Percentiles rank a stretch among this genome's conserved stretches.
Conservation (phyloP, 2,329 filamentous ascomycete genomes). For the Exserohilum turcica region DNA sequence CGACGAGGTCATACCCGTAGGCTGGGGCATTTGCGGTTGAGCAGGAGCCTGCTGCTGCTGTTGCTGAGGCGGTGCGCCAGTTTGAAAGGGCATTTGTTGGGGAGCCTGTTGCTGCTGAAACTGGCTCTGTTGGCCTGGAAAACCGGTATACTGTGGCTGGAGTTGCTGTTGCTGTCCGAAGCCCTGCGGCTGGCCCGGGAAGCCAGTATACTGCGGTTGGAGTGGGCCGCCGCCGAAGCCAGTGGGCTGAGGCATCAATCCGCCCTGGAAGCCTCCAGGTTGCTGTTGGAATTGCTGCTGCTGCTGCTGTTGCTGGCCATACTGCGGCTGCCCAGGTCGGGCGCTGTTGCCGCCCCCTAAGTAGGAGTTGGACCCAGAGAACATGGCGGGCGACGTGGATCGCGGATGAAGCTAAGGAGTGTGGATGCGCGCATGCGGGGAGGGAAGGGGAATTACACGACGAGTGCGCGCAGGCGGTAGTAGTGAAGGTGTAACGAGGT, state of each 20-base stretch:
- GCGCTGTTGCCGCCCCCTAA: constrained; percentile 78
- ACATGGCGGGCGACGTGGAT: constrained; percentile 65
- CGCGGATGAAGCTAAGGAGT: constrained; percentile 25
- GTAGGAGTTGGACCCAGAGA: constrained; percentile 85
- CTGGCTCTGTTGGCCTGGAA: constrained; percentile 50
- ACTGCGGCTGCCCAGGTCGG: constrained; percentile 64
- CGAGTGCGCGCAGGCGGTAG: constrained; percentile 22
- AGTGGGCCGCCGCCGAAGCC: constrained; percentile 58
- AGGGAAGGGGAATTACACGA: constrained; percentile 14
- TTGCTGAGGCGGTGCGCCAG: constrained; percentile 59
- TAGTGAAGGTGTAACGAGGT: constrained; percentile 31
- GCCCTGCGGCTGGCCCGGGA: constrained; percentile 53
- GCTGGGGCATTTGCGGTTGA: constrained; percentile 57
- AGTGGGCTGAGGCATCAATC: constrained; percentile 56
- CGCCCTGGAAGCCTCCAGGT: constrained; percentile 58
- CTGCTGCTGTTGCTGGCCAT: constrained; percentile 54
- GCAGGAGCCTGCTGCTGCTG: constrained; percentile 62
- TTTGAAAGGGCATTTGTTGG: constrained; percentile 48
- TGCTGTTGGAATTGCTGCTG: constrained; percentile 54
- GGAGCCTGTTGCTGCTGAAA: constrained; percentile 62
- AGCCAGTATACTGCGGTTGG: constrained; percentile 57
- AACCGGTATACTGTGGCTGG: constrained; percentile 55
- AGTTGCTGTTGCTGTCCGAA: constrained; percentile 55
- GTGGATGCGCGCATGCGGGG: constrained; percentile 29
- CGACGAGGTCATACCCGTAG: constrained; percentile 65